A percentile compares a stretch with the other conserved stretches of the same genome.
Evolutionary conservation across 2,329 filamentous ascomycete genomes (phyloP).

Genomic region (Botryotinia convoluta): DNA sequence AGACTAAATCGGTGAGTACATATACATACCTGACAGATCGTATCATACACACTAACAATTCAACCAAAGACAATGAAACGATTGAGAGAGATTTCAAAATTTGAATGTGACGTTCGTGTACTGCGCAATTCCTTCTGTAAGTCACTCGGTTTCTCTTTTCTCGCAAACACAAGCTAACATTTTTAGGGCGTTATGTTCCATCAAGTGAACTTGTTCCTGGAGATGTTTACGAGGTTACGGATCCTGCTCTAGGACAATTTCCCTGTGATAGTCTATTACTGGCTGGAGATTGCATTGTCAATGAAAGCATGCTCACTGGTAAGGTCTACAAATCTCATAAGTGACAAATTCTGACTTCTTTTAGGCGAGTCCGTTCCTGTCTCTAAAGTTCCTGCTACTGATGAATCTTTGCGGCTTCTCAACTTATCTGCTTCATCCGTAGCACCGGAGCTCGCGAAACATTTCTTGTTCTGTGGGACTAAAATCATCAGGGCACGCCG

Average conservation of each 20-base stretch:
- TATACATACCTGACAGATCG: conserved; percentile 21
- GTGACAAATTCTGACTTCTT: conserved; percentile 16
- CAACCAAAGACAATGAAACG: conserved; percentile 73
- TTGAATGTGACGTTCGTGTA: conserved; percentile 93
- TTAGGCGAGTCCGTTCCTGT: conserved; percentile 91
- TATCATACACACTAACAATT: conserved; percentile 13
- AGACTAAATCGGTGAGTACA: conserved; percentile 72
- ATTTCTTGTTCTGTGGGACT: conserved; percentile 92
- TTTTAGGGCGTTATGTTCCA: conserved; percentile 72
- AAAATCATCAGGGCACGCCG: conserved; percentile 89
- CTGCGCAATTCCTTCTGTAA: conserved; percentile 90
- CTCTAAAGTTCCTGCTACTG: conserved; percentile 80
- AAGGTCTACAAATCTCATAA: conserved; percentile 21
- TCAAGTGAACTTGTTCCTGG: conserved; percentile 90
- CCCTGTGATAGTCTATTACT: conserved; percentile 90
- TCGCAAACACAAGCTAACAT: conserved; percentile 12
- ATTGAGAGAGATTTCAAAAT: conserved; percentile 85
- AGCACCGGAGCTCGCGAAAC: conserved; percentile 76
- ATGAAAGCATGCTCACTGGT: conserved; percentile 96
- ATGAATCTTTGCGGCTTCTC: conserved; percentile 73
- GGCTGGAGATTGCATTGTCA: conserved; percentile 95
- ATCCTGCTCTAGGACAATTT: conserved; percentile 82
- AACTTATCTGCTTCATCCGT: conserved; percentile 79
- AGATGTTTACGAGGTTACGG: conserved; percentile 94
- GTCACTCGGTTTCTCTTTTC: conserved; percentile 30